Percentiles rank a stretch among this genome's conserved stretches.
Conservation (phyloP, 371 early-diverging fungal species). For the Circinella umbellata region DNA sequence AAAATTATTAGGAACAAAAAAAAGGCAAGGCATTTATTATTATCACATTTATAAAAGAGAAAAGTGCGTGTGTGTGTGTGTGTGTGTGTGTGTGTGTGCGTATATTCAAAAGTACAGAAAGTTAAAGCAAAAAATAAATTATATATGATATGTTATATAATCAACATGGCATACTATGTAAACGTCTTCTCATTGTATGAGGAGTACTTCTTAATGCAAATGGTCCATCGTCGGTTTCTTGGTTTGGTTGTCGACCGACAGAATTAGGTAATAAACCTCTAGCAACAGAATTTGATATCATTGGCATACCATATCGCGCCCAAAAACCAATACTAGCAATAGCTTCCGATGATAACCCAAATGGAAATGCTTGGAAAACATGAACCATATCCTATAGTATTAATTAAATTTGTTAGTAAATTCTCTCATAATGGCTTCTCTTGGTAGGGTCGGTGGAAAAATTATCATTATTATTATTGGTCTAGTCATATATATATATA, state of each 20-base stretch:
- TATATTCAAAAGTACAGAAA: neutral
- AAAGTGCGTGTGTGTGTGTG: too few relatives aligned
- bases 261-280: neutral
- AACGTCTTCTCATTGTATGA: constrained; percentile 19
- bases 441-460: too few relatives aligned
- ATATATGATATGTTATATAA: neutral
- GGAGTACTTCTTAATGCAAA: constrained; percentile 15
- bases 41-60: too few relatives aligned
- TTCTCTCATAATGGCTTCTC: neutral
- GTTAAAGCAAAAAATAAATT: neutral
- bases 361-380: constrained; percentile 62
- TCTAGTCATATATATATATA: neutral
- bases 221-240: constrained; percentile 3
- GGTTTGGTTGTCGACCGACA: neutral
- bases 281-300: constrained; percentile 16
- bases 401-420: too few relatives aligned
- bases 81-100: too few relatives aligned
- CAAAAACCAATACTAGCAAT: constrained; percentile 50
- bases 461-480: too few relatives aligned
- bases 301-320: constrained; percentile 31
- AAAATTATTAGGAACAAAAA: too few relatives aligned
- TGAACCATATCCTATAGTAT: constrained; percentile 53
- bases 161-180: constrained; percentile 27
- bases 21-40: too few relatives aligned
- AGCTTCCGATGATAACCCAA: constrained; percentile 51